Evolutionary conservation across 257 asterid genomes (phyloP), one percentile per base, ranked within the genome.

Genomic region (Craterostigma plantagineum): DNA sequence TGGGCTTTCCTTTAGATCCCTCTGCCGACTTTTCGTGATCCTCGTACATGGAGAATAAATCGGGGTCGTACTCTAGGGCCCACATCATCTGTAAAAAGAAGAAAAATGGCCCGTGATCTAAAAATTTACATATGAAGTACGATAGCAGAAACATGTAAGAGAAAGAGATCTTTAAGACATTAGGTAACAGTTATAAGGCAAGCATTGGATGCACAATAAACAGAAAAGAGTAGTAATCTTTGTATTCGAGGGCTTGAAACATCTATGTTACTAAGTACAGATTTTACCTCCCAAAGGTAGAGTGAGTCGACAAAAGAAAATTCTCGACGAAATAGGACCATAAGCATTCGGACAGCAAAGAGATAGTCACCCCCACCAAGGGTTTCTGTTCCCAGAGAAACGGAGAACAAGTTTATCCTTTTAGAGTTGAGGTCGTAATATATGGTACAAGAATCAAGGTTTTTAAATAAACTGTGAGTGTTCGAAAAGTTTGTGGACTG

Each of bases 241-340:
- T 23, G 30, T 23, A 23, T 23, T 23, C 30, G 6, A 23, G 6
- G 30, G 6, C 2, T 23, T 23, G 30, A 23, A 23, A 6, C 30
- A 23, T 23, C 6, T 23, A 6, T 23, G 6, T 2, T 6, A 23
- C n/a, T 23, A 23, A 23, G 30, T 23, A 23, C 14, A 51, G 40
- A 42, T 7, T 54, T n/a, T 71, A 87, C 98, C 98, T 87, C 98
- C 98, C 98, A 87, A 41, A 87, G 93, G 63, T 74, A 87, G 44
- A 87, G 74, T 14, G 91, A 87, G 61, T 87, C 98, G 11, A 77
- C 81, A 67, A 87, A 87, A 27, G 98, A 87, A 64, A 82, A 83
- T 57, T 87, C 98, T 62, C 98, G 76, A 42, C 95, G 98, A 56
- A 87, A 87, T 79, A 82, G 67, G 56, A 79, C 95, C 95, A 87